A percentile compares a stretch with the other conserved stretches of the same genome.
phyloP scores from a whole-genome alignment of 1,139 yeast species.

The Saccharomyces hybrid region DNA sequence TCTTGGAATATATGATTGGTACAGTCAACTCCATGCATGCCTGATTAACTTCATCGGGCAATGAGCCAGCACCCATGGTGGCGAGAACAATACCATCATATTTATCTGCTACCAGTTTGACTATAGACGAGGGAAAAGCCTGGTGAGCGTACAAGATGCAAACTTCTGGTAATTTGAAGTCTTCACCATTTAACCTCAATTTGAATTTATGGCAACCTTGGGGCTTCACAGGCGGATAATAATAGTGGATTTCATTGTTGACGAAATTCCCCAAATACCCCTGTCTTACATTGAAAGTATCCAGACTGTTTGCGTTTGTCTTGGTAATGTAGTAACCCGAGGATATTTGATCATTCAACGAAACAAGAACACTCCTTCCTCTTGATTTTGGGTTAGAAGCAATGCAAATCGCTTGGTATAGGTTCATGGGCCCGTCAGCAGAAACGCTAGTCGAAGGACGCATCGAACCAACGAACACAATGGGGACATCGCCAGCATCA shows the following conservation, averaged over 20 bases:
- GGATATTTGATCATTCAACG: constrained; percentile 58
- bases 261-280: constrained; percentile 66
- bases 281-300: constrained; percentile 62
- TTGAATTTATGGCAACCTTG: constrained; percentile 43
- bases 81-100: constrained; percentile 55
- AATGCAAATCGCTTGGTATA: constrained; percentile 60
- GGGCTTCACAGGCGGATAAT: constrained; percentile 56
- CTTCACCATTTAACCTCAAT: constrained; percentile 22
- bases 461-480: constrained; percentile 66
- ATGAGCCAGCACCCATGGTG: constrained; percentile 65
- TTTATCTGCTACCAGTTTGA: constrained; percentile 38
- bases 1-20: constrained; percentile 56
- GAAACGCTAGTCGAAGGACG: constrained; percentile 63
- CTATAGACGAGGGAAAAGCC: constrained; percentile 44
- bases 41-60: constrained; percentile 46
- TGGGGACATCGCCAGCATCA: constrained; percentile 47
- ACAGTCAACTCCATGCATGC: constrained; percentile 31
- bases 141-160: constrained; percentile 53
- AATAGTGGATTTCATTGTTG: constrained; percentile 55
- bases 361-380: constrained; percentile 55
- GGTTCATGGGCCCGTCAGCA: constrained; percentile 66
- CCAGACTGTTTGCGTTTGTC: constrained; percentile 60
- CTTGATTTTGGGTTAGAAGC: constrained; percentile 45
- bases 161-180: constrained; percentile 34
- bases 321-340: constrained; percentile 65